Percentiles rank a stretch among this genome's conserved stretches.
Evolutionary conservation across 108 stramenopile genomes (phyloP).

Genomic region (Skeletonema marinoi): DNA sequence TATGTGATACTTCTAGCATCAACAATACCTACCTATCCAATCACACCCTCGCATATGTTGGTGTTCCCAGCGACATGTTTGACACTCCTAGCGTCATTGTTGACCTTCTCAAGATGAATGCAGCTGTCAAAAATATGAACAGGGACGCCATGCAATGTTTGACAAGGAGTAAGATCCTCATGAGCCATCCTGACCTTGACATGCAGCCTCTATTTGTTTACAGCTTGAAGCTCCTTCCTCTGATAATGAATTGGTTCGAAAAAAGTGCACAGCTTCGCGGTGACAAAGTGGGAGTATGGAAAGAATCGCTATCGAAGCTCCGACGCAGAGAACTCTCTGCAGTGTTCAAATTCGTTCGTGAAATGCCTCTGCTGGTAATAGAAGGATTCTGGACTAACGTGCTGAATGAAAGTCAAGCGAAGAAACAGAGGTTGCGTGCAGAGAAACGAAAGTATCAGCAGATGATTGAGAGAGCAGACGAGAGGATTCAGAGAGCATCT

Average conservation of each 20-base stretch:
- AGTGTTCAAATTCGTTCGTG: constrained; percentile 12
- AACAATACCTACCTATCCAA: constrained; percentile 11
- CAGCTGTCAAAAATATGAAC: no score
- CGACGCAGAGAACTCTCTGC: background rate
- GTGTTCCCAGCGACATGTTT: background rate
- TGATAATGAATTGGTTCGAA: background rate
- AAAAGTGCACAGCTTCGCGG: background rate
- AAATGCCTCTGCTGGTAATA: background rate
- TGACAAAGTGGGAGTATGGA: no score
- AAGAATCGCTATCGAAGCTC: no score
- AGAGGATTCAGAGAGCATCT: no score
- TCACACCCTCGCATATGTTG: background rate
- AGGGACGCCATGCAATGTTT: no score
- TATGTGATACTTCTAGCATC: constrained; percentile 15
- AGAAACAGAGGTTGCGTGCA: no score
- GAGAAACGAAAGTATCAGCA: no score
- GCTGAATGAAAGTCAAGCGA: no score
- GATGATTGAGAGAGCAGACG: no score
- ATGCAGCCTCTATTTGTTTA: background rate
- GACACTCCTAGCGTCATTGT: no score
- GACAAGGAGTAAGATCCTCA: background rate
- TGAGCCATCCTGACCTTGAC: background rate
- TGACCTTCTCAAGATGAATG: background rate
- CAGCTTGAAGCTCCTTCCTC: background rate
- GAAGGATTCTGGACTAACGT: no score